Conservation (phyloP, 106 monocot species). For the Phalaenopsis equestris region DNA sequence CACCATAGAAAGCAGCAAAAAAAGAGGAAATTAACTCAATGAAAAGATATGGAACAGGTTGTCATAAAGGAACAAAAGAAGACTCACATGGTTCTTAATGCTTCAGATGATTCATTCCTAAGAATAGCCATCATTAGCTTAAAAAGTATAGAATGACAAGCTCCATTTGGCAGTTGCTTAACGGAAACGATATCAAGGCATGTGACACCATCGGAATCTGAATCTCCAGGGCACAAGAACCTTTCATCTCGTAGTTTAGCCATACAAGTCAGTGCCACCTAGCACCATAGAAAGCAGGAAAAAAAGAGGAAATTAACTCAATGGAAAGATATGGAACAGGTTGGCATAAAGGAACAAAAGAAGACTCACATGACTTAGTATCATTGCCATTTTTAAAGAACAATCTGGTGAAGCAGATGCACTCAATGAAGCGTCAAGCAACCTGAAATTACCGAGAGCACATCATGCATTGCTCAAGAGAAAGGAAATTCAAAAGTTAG, state of each 20-base stretch:
- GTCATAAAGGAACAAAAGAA: background rate
- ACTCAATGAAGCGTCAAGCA: conserved; percentile 82
- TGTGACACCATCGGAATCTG: conserved; percentile 74
- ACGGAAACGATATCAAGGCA: conserved; percentile 73
- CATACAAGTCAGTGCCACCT: conserved; percentile 97
- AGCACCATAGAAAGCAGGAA: conserved; percentile 6
- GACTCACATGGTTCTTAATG: conserved; percentile 67
- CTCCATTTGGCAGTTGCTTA: conserved; percentile 76
- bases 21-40: conserved; percentile 1
- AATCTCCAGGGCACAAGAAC: conserved; percentile 61
- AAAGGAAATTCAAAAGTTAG: background rate
- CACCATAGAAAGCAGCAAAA: conserved; percentile 6
- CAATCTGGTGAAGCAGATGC: conserved; percentile 84
- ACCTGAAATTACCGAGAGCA: conserved; percentile 19
- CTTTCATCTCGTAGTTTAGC: conserved; percentile 90
- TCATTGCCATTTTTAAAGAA: conserved; percentile 80
- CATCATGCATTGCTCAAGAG: background rate
- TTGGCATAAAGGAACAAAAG: background rate
- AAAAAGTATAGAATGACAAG: conserved; percentile 78
- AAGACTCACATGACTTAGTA: conserved; percentile 63
- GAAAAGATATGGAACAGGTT: background rate
- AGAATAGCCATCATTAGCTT: conserved; percentile 82
- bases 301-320: conserved; percentile 1
- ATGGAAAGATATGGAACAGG: background rate
- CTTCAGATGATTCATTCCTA: conserved; percentile 95